Conservation (phyloP, 352 stramenopile species). For the Phytophthora lateralis region DNA sequence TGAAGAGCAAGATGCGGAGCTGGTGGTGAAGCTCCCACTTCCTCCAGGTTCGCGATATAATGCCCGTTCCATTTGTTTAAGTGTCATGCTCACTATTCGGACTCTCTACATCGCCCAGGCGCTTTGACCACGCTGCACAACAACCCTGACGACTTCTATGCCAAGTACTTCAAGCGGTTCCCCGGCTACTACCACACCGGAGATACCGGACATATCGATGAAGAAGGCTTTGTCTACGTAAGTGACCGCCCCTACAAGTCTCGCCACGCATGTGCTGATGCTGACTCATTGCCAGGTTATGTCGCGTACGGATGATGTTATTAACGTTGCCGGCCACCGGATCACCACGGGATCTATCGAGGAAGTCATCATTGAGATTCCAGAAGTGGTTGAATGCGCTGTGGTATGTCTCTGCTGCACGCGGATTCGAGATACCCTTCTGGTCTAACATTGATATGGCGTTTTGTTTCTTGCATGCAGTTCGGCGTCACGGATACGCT, state of each 20-base stretch:
- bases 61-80: constrained; percentile 1
- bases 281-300: constrained; percentile 64
- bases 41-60: constrained; percentile 58
- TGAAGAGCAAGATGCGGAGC: constrained; percentile 58
- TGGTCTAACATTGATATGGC: constrained; percentile 7
- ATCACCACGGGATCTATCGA: constrained; percentile 90
- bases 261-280: constrained; percentile 1
- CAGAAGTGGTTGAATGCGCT: constrained; percentile 87
- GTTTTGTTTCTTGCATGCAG: constrained; percentile 19
- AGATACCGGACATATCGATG: constrained; percentile 88
- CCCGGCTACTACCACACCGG: constrained; percentile 91
- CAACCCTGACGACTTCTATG: constrained; percentile 80
- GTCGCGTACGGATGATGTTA: constrained; percentile 91
- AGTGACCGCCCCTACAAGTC: constrained; percentile 8
- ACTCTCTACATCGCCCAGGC: constrained; percentile 22
- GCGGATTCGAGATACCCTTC: not conserved
- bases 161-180: constrained; percentile 84
- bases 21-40: constrained; percentile 86
- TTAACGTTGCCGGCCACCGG: constrained; percentile 90
- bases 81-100: not conserved
- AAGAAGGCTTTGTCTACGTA: constrained; percentile 91
- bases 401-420: constrained; percentile 48
- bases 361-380: constrained; percentile 85
- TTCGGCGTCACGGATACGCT: constrained; percentile 51
- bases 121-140: constrained; percentile 87